Evolutionary conservation across 306 rosid genomes (phyloP).

Genomic region (Ammopiptanthus mongolicus): DNA sequence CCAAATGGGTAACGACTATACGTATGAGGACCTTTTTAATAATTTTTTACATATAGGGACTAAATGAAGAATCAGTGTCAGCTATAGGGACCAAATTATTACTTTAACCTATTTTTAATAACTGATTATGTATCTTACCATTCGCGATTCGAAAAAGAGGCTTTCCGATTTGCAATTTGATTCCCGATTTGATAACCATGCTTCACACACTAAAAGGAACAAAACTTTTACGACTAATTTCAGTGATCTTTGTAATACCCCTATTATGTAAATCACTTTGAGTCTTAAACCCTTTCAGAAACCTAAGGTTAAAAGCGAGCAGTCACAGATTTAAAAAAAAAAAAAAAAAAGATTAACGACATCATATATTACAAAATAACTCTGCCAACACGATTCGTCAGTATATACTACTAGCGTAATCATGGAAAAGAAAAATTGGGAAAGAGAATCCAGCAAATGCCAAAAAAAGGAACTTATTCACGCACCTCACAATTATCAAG

Average conservation of each 20-base stretch:
- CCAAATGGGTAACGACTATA: no score
- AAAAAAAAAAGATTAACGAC: no score
- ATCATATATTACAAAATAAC: not conserved
- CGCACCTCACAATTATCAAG: constrained; percentile 95
- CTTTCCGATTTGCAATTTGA: no score
- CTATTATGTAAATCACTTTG: not conserved
- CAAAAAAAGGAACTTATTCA: not conserved
- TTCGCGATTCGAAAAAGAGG: no score
- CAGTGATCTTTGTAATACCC: not conserved
- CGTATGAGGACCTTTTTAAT: no score
- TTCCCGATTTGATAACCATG: no score
- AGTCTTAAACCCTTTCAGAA: not conserved
- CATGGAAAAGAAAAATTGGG: not conserved
- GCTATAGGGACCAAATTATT: no score
- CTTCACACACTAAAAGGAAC: not conserved
- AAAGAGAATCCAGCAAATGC: not conserved
- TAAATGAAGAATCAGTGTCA: no score
- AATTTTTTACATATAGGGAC: no score
- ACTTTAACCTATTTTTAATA: no score
- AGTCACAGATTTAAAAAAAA: not conserved
- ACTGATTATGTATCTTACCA: no score
- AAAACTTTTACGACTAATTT: not conserved
- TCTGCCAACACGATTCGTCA: not conserved
- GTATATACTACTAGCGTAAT: not conserved
- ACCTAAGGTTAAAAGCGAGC: not conserved